phyloP scores from a whole-genome alignment of 768 basidiomycete species.

The Mycena metata region DNA sequence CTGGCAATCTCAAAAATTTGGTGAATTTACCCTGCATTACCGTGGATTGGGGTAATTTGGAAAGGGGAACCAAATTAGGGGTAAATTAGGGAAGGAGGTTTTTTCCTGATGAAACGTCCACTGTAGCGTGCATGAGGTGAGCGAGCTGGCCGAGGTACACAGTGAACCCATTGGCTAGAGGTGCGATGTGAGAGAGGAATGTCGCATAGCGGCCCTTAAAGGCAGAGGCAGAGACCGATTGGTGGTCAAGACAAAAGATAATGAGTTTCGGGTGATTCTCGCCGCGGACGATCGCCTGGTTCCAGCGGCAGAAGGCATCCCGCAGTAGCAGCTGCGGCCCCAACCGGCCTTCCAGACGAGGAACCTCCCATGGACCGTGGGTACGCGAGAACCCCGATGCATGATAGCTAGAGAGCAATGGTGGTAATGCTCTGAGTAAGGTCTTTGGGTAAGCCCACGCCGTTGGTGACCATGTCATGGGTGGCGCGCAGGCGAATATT shows the following conservation, averaged over 20 bases:
- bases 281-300: neutral
- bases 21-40: too few species aligned
- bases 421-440: neutral
- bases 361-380: neutral
- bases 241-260: neutral
- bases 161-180: constrained; percentile 27
- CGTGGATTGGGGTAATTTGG: too few species aligned
- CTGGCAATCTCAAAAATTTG: too few species aligned
- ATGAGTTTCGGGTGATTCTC: neutral
- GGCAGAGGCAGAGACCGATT: neutral
- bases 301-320: constrained; percentile 20
- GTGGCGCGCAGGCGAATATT: constrained; percentile 1
- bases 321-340: constrained; percentile 7
- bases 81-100: too few species aligned
- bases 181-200: constrained; percentile 14
- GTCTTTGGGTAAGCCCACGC: constrained; percentile 1
- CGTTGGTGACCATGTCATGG: neutral
- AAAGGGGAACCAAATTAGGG: too few species aligned
- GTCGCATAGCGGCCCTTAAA: neutral
- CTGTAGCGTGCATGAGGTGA: neutral
- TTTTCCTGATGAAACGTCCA: too few species aligned
- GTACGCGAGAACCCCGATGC: neutral
- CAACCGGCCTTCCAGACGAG: neutral
- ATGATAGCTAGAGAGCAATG: constrained; percentile 15
- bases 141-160: neutral